Evolutionary conservation across 164 flowering plant genomes (phyloP).

Genomic region (Liquidambar formosana): DNA sequence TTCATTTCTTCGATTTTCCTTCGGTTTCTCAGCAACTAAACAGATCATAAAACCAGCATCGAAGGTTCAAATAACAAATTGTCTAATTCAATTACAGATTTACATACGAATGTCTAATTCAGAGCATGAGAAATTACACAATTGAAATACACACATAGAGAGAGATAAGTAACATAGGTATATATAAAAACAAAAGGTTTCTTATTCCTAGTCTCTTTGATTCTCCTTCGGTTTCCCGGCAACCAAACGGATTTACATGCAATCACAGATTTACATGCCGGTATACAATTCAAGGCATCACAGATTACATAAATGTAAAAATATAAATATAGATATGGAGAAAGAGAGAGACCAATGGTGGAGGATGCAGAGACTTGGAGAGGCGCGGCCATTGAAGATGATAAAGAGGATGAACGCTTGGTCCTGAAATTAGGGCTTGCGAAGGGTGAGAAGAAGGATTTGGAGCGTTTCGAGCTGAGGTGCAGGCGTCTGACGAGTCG

Average conservation of each 20-base stretch:
- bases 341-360: slow-evolving; percentile 23
- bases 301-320: too few species aligned
- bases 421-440: not conserved
- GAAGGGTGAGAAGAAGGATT: not conserved
- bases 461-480: not conserved
- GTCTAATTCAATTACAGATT: too few species aligned
- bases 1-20: not conserved
- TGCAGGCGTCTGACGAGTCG: not conserved
- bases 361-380: slow-evolving; percentile 35
- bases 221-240: not conserved
- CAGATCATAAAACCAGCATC: too few species aligned
- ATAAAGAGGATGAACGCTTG: not conserved
- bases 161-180: too few species aligned
- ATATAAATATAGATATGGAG: slow-evolving; percentile 1
- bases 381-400: slow-evolving; percentile 28
- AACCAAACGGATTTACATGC: slow-evolving; percentile 6
- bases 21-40: not conserved
- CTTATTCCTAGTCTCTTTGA: not conserved
- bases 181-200: too few species aligned
- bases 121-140: not conserved
- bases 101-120: not conserved
- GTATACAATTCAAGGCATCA: not conserved
- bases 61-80: too few species aligned
- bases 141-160: too few species aligned
- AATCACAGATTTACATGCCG: too few species aligned